Conservation (phyloP, 257 asterid species). For the Euphrasia confusa region DNA sequence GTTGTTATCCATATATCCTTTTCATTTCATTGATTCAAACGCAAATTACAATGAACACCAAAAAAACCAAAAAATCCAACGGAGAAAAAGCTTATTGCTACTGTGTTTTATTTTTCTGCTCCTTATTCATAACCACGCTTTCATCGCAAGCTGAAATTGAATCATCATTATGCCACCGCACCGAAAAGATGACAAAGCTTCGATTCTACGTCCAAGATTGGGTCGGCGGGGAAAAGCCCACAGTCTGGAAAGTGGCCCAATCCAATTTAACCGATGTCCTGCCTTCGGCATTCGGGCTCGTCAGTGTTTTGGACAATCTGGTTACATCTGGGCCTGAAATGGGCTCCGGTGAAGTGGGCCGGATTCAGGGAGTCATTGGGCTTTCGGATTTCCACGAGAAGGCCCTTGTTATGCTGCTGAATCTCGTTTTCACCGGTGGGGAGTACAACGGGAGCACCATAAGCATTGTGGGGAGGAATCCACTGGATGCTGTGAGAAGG, state of each 20-base stretch:
- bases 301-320: slow-evolving; percentile 21
- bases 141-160: too few relatives aligned
- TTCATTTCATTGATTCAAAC: too few relatives aligned
- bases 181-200: slow-evolving; percentile 18
- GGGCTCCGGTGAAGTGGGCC: slow-evolving; percentile 25
- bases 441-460: slow-evolving; percentile 34
- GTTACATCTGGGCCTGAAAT: slow-evolving; percentile 26
- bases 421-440: slow-evolving; percentile 28
- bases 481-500: neutral
- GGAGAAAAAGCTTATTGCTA: too few relatives aligned
- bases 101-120: too few relatives aligned
- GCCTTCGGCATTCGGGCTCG: slow-evolving; percentile 24
- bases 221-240: slow-evolving; percentile 22
- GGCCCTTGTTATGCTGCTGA: slow-evolving; percentile 27
- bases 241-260: slow-evolving; percentile 24
- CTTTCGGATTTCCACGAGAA: slow-evolving; percentile 26
- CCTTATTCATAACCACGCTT: too few relatives aligned
- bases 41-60: too few relatives aligned
- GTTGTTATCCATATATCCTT: too few relatives aligned
- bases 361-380: slow-evolving; percentile 34
- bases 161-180: neutral
- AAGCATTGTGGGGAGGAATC: slow-evolving; percentile 30
- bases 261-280: slow-evolving; percentile 16
- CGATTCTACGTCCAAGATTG: slow-evolving; percentile 32
- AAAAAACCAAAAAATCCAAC: too few relatives aligned